A percentile compares a stretch with the other conserved stretches of the same genome.
phyloP scores from a whole-genome alignment of 805 yeast genomes.

The Starmerella stigmatis region DNA sequence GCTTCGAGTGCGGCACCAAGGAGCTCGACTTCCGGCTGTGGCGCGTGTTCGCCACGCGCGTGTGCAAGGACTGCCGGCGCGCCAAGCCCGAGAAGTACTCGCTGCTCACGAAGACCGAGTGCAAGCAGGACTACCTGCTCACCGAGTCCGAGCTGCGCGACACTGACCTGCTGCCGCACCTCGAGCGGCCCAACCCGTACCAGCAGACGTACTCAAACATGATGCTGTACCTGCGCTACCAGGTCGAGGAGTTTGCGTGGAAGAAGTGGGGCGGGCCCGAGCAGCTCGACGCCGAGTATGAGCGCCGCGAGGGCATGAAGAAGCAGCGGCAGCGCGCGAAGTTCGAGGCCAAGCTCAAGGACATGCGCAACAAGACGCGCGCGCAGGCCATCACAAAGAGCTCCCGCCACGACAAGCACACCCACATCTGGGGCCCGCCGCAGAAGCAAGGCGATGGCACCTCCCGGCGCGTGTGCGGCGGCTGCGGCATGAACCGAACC shows the following conservation, averaged over 20 bases:
- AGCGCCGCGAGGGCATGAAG: constrained; percentile 62
- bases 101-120: constrained; percentile 86
- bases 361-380: constrained; percentile 83
- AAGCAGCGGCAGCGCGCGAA: constrained; percentile 64
- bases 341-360: constrained; percentile 65
- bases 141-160: constrained; percentile 91
- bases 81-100: constrained; percentile 79
- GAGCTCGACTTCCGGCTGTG: constrained; percentile 68
- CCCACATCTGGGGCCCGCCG: constrained; percentile 56
- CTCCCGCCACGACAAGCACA: constrained; percentile 48
- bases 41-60: constrained; percentile 57
- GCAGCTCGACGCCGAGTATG: constrained; percentile 86
- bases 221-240: constrained; percentile 84
- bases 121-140: constrained; percentile 78
- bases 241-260: constrained; percentile 86
- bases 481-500: constrained; percentile 23
- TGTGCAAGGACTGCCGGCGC: constrained; percentile 69
- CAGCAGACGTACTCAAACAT: constrained; percentile 77
- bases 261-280: constrained; percentile 92
- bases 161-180: constrained; percentile 50
- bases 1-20: constrained; percentile 70
- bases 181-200: constrained; percentile 92
- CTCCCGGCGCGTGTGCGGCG: constrained; percentile 16
- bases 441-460: constrained; percentile 20
- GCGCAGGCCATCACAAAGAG: constrained; percentile 76